Evolutionary conservation across 345 rosid species (phyloP).

Genomic region (Aquilaria sinensis): DNA sequence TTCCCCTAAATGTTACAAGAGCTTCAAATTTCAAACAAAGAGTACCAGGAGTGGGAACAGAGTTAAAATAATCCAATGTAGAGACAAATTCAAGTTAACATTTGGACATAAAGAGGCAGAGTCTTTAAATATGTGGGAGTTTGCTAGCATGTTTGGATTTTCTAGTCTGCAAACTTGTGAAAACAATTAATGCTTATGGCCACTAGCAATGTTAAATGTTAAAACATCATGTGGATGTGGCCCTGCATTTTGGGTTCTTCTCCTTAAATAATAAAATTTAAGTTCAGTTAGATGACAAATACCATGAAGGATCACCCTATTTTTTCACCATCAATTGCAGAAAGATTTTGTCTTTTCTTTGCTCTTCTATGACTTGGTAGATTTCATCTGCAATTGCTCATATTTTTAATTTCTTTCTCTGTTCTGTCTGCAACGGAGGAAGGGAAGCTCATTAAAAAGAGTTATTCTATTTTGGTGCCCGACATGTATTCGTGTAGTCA

Average conservation of each 20-base stretch:
- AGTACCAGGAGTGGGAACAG: too few species aligned
- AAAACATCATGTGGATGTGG: slow-evolving; percentile 24
- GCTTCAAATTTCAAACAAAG: too few species aligned
- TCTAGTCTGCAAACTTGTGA: neutral
- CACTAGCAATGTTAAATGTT: neutral
- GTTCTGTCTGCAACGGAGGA: too few species aligned
- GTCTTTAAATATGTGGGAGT: slow-evolving; percentile 1
- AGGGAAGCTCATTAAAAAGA: too few species aligned
- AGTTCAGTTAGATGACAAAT: slow-evolving; percentile 25
- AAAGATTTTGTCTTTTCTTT: slow-evolving; percentile 10
- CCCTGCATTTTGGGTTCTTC: slow-evolving; percentile 21
- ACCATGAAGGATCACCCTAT: slow-evolving; percentile 7
- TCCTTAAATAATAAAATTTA: slow-evolving; percentile 18
- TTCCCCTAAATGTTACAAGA: too few species aligned
- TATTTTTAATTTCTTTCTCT: neutral
- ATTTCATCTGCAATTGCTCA: slow-evolving; percentile 10
- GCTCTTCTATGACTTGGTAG: neutral
- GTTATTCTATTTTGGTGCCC: too few species aligned
- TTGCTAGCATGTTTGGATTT: slow-evolving; percentile 8
- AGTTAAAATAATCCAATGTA: too few species aligned
- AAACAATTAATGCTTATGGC: slow-evolving; percentile 9
- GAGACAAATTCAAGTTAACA: too few species aligned
- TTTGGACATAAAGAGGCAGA: too few species aligned
- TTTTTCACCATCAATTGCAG: slow-evolving; percentile 4
- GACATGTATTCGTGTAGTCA: too few species aligned